Evolutionary conservation across 1,284 basidiomycete genomes (phyloP).

Genomic region (Kwoniella shivajii): DNA sequence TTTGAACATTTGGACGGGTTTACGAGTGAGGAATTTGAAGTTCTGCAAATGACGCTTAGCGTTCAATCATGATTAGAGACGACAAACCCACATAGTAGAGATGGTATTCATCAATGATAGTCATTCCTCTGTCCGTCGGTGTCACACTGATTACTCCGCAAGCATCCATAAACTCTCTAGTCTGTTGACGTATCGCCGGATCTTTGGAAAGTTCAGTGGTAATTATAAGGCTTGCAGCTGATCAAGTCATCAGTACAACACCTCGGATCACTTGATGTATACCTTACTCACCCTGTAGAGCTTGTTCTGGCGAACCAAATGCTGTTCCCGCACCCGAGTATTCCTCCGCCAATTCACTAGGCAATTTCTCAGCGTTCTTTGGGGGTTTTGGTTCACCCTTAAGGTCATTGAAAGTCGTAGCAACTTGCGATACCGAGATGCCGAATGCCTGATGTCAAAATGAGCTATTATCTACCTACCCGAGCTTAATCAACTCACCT

Average conservation of each 20-base stretch:
- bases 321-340: conserved; percentile 40
- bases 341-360: conserved; percentile 49
- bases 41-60: conserved; percentile 63
- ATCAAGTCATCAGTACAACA: neutral
- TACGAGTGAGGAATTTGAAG: conserved; percentile 92
- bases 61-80: neutral
- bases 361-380: conserved; percentile 43
- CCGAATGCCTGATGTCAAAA: conserved; percentile 35
- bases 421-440: conserved; percentile 39
- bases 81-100: conserved; percentile 74
- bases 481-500: conserved; percentile 22
- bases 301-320: conserved; percentile 36
- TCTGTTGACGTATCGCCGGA: conserved; percentile 79
- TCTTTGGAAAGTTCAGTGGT: conserved; percentile 91
- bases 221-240: conserved; percentile 72
- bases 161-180: conserved; percentile 74
- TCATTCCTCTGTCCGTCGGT: conserved; percentile 88
- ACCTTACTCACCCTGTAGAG: conserved; percentile 43
- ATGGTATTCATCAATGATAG: conserved; percentile 87
- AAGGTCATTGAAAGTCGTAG: conserved; percentile 42
- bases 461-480: neutral
- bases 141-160: conserved; percentile 78
- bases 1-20: conserved; percentile 73
- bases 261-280: too few relatives aligned
- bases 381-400: conserved; percentile 31